A percentile compares a stretch with the other conserved stretches of the same genome.
These are phyloP conservation scores for Saccharomycopsis synnaedendra DNA, from an alignment of 805 yeast species.

Conservation along the genomic window DNA sequence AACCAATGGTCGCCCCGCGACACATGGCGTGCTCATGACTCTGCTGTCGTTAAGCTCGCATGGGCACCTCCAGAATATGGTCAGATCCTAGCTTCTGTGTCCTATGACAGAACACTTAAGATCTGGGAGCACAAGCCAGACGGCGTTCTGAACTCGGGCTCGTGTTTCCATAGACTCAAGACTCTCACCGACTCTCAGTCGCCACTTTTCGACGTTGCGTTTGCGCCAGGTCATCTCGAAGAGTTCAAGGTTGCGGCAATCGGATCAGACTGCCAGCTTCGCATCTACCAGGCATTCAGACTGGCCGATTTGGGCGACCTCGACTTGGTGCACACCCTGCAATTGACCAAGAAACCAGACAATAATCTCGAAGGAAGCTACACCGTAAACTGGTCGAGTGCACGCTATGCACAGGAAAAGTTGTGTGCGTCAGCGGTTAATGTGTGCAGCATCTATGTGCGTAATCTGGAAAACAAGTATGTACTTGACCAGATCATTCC, in stretches of 20 bases:
- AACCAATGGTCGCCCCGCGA: slow-evolving; percentile 79
- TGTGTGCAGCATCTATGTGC: slow-evolving; percentile 66
- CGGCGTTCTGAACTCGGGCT: slow-evolving; percentile 65
- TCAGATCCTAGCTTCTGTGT: slow-evolving; percentile 73
- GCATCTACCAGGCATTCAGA: slow-evolving; percentile 81
- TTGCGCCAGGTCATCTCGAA: slow-evolving; percentile 80
- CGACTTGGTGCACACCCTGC: slow-evolving; percentile 57
- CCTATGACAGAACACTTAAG: slow-evolving; percentile 81
- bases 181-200: slow-evolving; percentile 81
- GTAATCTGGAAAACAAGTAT: slow-evolving; percentile 11
- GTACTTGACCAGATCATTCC: slow-evolving; percentile 25
- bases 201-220: slow-evolving; percentile 79
- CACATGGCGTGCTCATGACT: slow-evolving; percentile 93
- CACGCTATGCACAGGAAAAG: slow-evolving; percentile 71
- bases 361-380: slow-evolving; percentile 67
- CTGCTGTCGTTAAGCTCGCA: slow-evolving; percentile 66
- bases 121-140: slow-evolving; percentile 86
- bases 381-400: slow-evolving; percentile 83
- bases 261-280: slow-evolving; percentile 77
- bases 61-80: slow-evolving; percentile 97
- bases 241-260: slow-evolving; percentile 68
- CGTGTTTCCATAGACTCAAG: slow-evolving; percentile 68
- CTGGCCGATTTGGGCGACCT: slow-evolving; percentile 81
- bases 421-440: slow-evolving; percentile 78
- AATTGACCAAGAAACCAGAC: neutral